These are phyloP conservation scores for Clarireedia monteithiana DNA, from an alignment of 2,329 filamentous ascomycete species.

Conservation along the genomic window DNA sequence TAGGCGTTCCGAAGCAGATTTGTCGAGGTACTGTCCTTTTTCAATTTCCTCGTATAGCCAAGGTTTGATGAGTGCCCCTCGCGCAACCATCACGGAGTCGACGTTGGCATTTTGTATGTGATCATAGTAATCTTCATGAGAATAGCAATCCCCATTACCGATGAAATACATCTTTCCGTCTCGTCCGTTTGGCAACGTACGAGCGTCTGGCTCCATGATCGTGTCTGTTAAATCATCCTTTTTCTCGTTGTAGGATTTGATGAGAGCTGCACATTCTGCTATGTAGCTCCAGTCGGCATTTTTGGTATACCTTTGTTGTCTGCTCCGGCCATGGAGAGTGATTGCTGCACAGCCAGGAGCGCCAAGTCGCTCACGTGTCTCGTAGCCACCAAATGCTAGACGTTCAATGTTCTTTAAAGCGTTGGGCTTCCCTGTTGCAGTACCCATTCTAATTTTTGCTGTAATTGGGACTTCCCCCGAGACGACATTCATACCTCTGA, in stretches of 20 bases:
- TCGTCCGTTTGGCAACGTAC: constrained; percentile 58
- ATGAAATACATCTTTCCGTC: constrained; percentile 78
- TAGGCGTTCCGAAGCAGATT: constrained; percentile 81
- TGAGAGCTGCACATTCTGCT: constrained; percentile 75
- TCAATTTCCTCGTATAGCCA: constrained; percentile 98
- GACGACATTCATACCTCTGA: constrained; percentile 91
- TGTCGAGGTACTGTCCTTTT: constrained; percentile 88
- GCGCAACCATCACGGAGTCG: constrained; percentile 94
- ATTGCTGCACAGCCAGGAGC: constrained; percentile 87
- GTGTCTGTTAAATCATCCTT: constrained; percentile 66
- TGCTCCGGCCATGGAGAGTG: constrained; percentile 85
- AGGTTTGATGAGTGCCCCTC: constrained; percentile 91
- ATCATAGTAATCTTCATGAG: constrained; percentile 77
- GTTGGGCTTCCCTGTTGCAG: constrained; percentile 69
- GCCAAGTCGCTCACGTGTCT: constrained; percentile 61
- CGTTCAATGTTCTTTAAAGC: constrained; percentile 76
- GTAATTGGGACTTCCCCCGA: constrained; percentile 88
- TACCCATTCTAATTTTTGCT: constrained; percentile 89
- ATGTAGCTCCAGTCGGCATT: constrained; percentile 96
- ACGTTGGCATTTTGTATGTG: constrained; percentile 72
- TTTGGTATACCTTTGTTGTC: constrained; percentile 89
- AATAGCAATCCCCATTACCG: constrained; percentile 95
- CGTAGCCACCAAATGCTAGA: constrained; percentile 70
- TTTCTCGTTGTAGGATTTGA: constrained; percentile 70
- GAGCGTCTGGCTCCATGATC: constrained; percentile 64